Conservation (phyloP, 768 basidiomycete genomes). For the Lactifluus subvellereus region DNA sequence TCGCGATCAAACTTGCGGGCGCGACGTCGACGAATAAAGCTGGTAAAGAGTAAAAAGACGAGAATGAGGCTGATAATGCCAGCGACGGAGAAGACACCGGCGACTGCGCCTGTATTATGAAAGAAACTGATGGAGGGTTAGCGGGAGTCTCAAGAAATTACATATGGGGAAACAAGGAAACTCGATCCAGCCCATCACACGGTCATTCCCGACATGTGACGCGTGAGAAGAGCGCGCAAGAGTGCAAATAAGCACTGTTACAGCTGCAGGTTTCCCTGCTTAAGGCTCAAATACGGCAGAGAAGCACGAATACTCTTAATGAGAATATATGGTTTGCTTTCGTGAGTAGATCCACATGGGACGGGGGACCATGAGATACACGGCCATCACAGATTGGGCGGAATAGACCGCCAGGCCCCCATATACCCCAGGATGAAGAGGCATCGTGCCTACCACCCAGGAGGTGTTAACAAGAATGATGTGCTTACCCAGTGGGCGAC, state of each 20-base stretch:
- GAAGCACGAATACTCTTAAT: background rate
- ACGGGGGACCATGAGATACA: background rate
- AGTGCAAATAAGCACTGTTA: background rate
- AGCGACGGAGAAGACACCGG: slow-evolving; percentile 64
- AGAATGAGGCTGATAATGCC: slow-evolving; percentile 54
- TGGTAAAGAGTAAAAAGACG: slow-evolving; percentile 47
- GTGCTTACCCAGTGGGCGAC: slow-evolving; percentile 24
- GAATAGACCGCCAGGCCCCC: background rate
- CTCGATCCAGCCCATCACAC: background rate
- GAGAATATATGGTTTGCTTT: background rate
- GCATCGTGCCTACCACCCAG: background rate
- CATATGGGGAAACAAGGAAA: background rate
- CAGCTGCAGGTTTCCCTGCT: background rate
- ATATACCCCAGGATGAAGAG: background rate
- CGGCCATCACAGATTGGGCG: background rate
- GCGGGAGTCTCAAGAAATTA: background rate
- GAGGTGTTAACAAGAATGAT: background rate
- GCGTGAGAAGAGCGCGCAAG: background rate
- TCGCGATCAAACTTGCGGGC: slow-evolving; percentile 65
- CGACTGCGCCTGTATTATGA: slow-evolving; percentile 64
- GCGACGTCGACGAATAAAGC: slow-evolving; percentile 55
- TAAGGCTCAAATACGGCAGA: background rate
- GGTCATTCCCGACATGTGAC: background rate
- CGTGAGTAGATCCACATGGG: background rate
- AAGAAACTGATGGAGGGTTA: slow-evolving; percentile 41